Base-by-base conservation (phyloP, 2,329 filamentous ascomycete species). In the Penicillium sp. region DNA sequence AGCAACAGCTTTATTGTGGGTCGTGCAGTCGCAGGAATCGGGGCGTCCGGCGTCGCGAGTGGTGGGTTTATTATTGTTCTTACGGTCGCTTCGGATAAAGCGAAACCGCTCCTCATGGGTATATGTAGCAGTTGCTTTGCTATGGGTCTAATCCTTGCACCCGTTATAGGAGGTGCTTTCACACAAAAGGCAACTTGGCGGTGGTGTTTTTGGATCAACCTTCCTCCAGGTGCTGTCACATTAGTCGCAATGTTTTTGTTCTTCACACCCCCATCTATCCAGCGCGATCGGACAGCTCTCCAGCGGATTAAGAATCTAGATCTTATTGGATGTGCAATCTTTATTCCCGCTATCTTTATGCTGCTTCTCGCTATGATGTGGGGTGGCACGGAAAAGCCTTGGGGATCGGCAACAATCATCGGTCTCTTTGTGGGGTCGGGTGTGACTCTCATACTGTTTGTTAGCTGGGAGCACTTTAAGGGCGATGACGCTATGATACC, bases 281-380 rank as follows among this genome's bases (percentile, higher is more conserved):
- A 40, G 35, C 27, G 27, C 15, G 40, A 48, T 35, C 54, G 10
- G 15, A 31, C 47, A 9, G 25, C 38, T 25, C 10, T 45, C 25
- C 43, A 50, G 17, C 33, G 45, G 37, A 42, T 68, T 10, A 60
- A 54, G 21, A 49, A 59, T 21, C 56, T 70, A 17, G 68, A 70
- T 59, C 53, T 67, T 7, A 54, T 64, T 13, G 68, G 68, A 10
- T 67, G 62, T 52, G 47, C 33, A 10, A 31, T 69, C 10, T 69
- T 70, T 40, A 58, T 63, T 4, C 63, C 65, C 3, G 53, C 64
- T 17, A 59, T 61, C 23, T 47, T 69, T 10, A 68, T 66, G 65
- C 29, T 68, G 7, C 54, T 70, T 21, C 54, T 71, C 13, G 66
- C 67, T 23, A 46, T 71, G 37, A 47, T 64, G 50, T 71, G 66